A percentile compares a stretch with the other conserved stretches of the same genome.
Conservation (phyloP, 768 basidiomycete genomes). For the Panaeolus papilionaceus region DNA sequence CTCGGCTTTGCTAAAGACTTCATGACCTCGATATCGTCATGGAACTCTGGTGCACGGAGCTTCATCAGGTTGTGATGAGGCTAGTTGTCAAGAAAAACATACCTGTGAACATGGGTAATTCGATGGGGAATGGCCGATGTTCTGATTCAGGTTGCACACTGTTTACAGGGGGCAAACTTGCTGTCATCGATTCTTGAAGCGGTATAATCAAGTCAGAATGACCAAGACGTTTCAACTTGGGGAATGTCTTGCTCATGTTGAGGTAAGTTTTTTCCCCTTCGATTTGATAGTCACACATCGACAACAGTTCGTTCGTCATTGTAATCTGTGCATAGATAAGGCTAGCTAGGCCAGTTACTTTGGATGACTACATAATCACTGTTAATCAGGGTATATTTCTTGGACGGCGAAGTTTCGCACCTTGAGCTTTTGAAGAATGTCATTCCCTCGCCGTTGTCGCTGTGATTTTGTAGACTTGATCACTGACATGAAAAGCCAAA, state of each 20-base stretch:
- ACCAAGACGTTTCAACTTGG: constrained; percentile 59
- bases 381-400: background rate
- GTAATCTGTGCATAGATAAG: constrained; percentile 60
- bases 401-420: constrained; percentile 38
- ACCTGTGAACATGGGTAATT: constrained; percentile 82
- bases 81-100: constrained; percentile 24
- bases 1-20: constrained; percentile 88
- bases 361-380: constrained; percentile 29
- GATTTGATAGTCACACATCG: constrained; percentile 64
- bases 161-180: constrained; percentile 81
- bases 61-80: background rate
- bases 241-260: constrained; percentile 62
- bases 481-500: constrained; percentile 93
- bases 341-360: constrained; percentile 27
- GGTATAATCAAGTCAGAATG: constrained; percentile 82
- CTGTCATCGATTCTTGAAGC: constrained; percentile 90
- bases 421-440: constrained; percentile 62
- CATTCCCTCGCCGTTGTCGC: constrained; percentile 64
- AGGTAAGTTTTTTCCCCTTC: constrained; percentile 44
- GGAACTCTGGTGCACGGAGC: constrained; percentile 57
- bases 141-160: constrained; percentile 50
- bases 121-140: constrained; percentile 82
- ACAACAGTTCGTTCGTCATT: constrained; percentile 76
- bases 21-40: constrained; percentile 91
- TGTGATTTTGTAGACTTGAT: constrained; percentile 79